These are phyloP conservation scores for Colletotrichum chrysophilum DNA, from an alignment of 2,329 filamentous ascomycete species.

Conservation along the genomic window DNA sequence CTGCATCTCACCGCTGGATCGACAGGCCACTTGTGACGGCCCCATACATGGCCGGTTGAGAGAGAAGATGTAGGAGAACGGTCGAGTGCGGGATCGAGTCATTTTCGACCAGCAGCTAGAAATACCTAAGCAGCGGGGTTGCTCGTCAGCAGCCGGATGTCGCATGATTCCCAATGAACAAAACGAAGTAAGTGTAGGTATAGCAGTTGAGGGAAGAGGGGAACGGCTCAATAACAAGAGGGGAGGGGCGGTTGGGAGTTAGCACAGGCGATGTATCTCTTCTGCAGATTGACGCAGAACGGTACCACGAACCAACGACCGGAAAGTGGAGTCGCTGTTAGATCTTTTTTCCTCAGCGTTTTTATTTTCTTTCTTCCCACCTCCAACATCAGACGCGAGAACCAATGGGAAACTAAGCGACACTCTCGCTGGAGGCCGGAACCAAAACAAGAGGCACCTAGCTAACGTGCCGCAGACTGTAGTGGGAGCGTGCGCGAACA, in stretches of 20 bases:
- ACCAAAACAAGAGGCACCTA: constrained; percentile 12
- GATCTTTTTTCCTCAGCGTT: background rate
- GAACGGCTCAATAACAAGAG: background rate
- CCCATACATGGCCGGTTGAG: background rate
- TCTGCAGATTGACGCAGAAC: background rate
- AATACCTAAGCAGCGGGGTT: background rate
- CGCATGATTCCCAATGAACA: background rate
- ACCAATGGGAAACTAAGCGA: constrained; percentile 6
- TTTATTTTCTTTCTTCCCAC: background rate
- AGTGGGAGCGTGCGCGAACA: background rate
- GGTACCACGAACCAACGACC: background rate
- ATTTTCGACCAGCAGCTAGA: background rate
- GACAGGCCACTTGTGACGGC: background rate
- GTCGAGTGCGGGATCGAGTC: background rate
- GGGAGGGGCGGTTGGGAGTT: background rate
- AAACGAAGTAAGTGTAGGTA: background rate
- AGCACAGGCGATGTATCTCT: background rate
- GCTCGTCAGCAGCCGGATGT: background rate
- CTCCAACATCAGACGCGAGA: background rate
- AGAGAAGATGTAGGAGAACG: background rate
- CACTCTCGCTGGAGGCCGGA: background rate
- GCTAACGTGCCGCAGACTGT: background rate
- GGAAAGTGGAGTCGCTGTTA: background rate
- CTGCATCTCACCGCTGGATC: constrained; percentile 14
- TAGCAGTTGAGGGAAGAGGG: background rate